A percentile compares a stretch with the other conserved stretches of the same genome.
Conservation (phyloP, 2,329 filamentous ascomycete genomes). For the Cordyceps fumosorosea region DNA sequence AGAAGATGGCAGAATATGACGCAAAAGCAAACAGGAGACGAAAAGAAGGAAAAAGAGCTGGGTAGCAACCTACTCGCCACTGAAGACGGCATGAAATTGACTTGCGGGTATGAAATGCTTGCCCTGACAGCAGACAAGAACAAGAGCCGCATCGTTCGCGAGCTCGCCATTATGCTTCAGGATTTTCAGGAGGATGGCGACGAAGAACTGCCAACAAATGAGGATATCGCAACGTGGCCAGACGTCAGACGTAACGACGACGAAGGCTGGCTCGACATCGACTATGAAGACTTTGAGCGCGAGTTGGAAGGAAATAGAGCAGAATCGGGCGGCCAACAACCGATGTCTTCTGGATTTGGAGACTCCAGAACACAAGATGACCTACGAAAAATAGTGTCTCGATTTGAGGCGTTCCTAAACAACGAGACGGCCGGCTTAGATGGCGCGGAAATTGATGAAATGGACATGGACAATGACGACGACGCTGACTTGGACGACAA, state of each 20-base stretch:
- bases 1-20: slow-evolving; percentile 38
- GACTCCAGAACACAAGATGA: slow-evolving; percentile 65
- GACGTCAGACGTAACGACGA: slow-evolving; percentile 61
- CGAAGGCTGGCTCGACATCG: slow-evolving; percentile 87
- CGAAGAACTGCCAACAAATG: slow-evolving; percentile 57
- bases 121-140: slow-evolving; percentile 59
- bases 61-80: slow-evolving; percentile 26
- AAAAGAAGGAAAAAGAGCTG: slow-evolving; percentile 2
- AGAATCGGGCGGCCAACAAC: slow-evolving; percentile 29
- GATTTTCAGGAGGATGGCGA: slow-evolving; percentile 70
- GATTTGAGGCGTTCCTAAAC: slow-evolving; percentile 89
- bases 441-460: slow-evolving; percentile 66
- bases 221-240: slow-evolving; percentile 68
- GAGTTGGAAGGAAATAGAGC: slow-evolving; percentile 55
- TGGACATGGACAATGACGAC: slow-evolving; percentile 57
- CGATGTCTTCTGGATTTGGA: slow-evolving; percentile 45
- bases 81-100: slow-evolving; percentile 81
- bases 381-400: slow-evolving; percentile 81
- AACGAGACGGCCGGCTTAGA: slow-evolving; percentile 77
- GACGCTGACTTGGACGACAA: slow-evolving; percentile 42
- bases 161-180: slow-evolving; percentile 69
- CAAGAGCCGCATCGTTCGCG: slow-evolving; percentile 62
- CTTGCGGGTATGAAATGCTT: slow-evolving; percentile 88
- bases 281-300: slow-evolving; percentile 80
- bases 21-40: not conserved